Conservation (phyloP, 768 basidiomycete genomes). For the Leccinellum luteum region DNA sequence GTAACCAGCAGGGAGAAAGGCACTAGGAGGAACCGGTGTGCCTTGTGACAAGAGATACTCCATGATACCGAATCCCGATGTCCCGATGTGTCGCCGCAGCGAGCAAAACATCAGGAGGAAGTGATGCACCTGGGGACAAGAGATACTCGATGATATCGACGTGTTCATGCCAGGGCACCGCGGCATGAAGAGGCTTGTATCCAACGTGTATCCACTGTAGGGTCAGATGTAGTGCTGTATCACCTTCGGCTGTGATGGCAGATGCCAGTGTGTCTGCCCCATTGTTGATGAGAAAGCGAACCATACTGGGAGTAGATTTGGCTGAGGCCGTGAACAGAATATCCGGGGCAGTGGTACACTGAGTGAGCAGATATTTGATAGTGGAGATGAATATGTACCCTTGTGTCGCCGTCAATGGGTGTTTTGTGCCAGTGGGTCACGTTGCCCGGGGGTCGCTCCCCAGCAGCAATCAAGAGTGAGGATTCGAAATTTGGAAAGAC, state of each 20-base stretch:
- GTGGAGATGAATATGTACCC: not conserved
- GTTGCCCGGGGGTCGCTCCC: no score
- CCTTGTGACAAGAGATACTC: not conserved
- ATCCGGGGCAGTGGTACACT: no score
- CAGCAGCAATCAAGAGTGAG: no score
- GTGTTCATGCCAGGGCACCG: no score
- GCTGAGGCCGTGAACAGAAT: no score
- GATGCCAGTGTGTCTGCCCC: not conserved
- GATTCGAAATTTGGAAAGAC: no score
- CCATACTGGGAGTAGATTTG: no score
- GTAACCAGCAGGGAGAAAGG: not conserved
- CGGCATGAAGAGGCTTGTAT: no score
- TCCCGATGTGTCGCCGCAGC: not conserved
- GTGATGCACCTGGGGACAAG: not conserved
- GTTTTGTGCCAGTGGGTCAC: fast-evolving
- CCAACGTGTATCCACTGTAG: no score
- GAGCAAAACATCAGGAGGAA: not conserved
- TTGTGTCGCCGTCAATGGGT: not conserved
- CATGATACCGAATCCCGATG: not conserved
- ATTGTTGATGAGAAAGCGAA: not conserved
- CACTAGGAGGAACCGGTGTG: not conserved
- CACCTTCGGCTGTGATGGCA: not conserved
- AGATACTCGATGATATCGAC: not conserved
- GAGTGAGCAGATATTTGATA: not conserved
- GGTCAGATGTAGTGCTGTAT: not conserved